A percentile compares a stretch with the other conserved stretches of the same genome.
Evolutionary conservation across 495 filamentous ascomycete genomes (phyloP).

Genomic region (Staphylotrichum tortipilum): DNA sequence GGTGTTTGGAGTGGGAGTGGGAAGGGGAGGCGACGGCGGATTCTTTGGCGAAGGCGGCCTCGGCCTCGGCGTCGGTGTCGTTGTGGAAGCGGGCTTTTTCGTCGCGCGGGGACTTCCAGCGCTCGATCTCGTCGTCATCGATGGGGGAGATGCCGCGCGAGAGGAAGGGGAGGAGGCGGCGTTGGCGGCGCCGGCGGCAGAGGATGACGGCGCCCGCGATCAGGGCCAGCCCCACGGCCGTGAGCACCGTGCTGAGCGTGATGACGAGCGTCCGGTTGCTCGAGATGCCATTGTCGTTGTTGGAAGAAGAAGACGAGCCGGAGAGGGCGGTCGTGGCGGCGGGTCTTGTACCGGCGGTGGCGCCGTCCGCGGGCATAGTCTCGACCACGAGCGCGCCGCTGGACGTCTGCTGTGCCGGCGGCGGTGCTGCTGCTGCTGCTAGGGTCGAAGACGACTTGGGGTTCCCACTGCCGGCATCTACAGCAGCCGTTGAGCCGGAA

Average conservation of each 20-base stretch:
- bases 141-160: constrained; percentile 40
- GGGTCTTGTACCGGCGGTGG: constrained; percentile 5
- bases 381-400: constrained; percentile 8
- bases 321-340: constrained; percentile 6
- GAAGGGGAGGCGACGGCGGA: constrained; percentile 19
- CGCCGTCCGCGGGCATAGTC: constrained; percentile 19
- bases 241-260: constrained; percentile 35
- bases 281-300: constrained; percentile 6
- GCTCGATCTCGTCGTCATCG: constrained; percentile 45
- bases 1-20: constrained; percentile 26
- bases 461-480: neutral
- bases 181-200: constrained; percentile 24
- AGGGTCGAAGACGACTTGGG: no score
- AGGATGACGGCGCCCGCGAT: constrained; percentile 24
- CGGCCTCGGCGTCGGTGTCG: constrained; percentile 17
- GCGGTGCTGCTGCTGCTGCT: no score
- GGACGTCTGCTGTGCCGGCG: neutral
- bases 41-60: constrained; percentile 15
- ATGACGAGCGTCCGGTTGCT: constrained; percentile 30
- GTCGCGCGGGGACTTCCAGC: constrained; percentile 34
- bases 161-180: constrained; percentile 31
- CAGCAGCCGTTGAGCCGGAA: neutral
- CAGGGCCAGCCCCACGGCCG: constrained; percentile 27
- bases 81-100: constrained; percentile 15
- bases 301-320: constrained; percentile 12